Conservation (phyloP, 139 green algal genomes). For the Chlorella vulgaris region DNA sequence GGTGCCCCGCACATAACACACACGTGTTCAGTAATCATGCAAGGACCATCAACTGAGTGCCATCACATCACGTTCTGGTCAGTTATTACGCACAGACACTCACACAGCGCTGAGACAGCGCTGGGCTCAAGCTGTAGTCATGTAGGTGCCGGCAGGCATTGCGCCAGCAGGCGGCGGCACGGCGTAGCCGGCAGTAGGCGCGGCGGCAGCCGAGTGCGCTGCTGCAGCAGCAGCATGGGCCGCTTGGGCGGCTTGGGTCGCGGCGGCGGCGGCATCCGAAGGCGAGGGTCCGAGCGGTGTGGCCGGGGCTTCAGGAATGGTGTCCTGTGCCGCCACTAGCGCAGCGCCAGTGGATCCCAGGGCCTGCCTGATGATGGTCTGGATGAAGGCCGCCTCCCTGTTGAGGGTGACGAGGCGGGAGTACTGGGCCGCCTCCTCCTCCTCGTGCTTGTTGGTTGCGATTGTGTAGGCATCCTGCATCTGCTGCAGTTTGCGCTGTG, state of each 20-base stretch:
- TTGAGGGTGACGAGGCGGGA: not conserved
- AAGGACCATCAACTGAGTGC: no score
- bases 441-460: not conserved
- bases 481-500: slow-evolving; percentile 1
- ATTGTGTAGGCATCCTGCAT: not conserved
- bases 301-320: not conserved
- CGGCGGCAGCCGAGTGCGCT: not conserved
- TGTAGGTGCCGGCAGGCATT: no score
- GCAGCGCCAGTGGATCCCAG: not conserved
- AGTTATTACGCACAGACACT: no score
- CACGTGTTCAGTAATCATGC: no score
- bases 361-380: not conserved
- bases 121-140: no score
- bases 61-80: not conserved
- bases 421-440: slow-evolving; percentile 1
- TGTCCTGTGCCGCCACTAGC: not conserved
- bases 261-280: not conserved
- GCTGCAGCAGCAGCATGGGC: not conserved
- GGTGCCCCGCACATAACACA: no score
- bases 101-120: no score
- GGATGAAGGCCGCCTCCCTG: not conserved
- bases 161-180: no score
- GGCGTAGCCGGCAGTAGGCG: no score
- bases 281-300: not conserved
- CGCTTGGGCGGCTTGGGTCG: not conserved